Base-by-base conservation (phyloP, 2,329 filamentous ascomycete species). In the Boeremia lycopersici region DNA sequence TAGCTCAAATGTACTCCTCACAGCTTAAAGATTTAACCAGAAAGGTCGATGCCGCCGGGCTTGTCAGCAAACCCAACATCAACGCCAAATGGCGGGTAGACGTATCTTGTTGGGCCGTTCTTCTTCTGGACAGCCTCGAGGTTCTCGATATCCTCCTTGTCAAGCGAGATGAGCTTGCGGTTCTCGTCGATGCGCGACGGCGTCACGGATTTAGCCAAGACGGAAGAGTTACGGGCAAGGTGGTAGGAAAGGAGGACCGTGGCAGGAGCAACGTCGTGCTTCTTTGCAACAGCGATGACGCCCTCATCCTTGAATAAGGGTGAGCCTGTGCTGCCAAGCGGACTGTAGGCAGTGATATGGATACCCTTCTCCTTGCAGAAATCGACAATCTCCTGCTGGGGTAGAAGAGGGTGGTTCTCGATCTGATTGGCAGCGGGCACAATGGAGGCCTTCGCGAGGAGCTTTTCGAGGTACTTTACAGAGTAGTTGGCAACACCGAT, bases 121-220 rank as follows among this genome's bases (percentile, higher is more conserved):
- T 68, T 76, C 73, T 81, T 79, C 62, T 77, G 74, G 35, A 81
- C 76, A 4, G 65, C 61, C 39, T 80, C 75, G 25, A 81, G 67
- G 36, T 75, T 76, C 72, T 83, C 79, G 67, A 88, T 68, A 61
- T 92, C 89, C n/a, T 82, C 81, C 6, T 76, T 79, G 64, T 87
- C 85, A 40, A 89, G 81, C 65, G 86, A 82, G 64, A 89, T 81
- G 49, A 90, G 79, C 61, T 87, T 82, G 72, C 83, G 78, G 76
- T 92, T 92, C 66, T 86, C 82, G 69, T 87, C 84, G 74, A 91
- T 91, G 63, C 88, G 83, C 42, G 81, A 80, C 12, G 83, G 82
- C 6, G 83, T 89, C 34, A 89, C 86, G 0, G 87, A 90, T 76
- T 91, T 91, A 66, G 89, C 84, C 26, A 92, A 81, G 15, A 91